Evolutionary conservation across 352 stramenopile genomes (phyloP).

Genomic region (Globisporangium nunn): DNA sequence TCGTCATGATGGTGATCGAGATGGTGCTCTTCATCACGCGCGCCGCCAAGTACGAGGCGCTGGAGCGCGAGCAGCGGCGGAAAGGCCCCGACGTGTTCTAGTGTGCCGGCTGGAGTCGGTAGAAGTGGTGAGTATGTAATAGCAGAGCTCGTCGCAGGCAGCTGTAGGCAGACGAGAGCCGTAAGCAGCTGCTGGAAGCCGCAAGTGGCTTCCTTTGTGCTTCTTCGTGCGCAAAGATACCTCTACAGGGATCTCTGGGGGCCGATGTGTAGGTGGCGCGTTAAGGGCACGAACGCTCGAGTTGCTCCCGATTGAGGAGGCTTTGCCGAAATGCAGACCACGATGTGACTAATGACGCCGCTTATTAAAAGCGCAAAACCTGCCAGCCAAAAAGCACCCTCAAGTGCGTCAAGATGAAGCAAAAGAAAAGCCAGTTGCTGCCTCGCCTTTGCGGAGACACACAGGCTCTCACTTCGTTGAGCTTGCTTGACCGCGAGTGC

Average conservation of each 20-base stretch:
- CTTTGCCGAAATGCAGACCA: neutral
- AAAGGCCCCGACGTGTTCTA: conserved; percentile 25
- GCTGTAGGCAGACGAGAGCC: no score
- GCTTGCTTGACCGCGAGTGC: neutral
- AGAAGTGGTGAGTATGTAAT: neutral
- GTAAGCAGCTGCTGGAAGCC: no score
- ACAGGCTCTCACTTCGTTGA: neutral
- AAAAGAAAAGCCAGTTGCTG: neutral
- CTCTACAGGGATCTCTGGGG: neutral
- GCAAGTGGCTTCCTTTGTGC: neutral
- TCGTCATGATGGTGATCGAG: conserved; percentile 85
- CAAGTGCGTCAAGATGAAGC: neutral
- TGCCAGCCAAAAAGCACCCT: neutral
- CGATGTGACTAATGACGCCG: no score
- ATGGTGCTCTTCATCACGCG: conserved; percentile 84
- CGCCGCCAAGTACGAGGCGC: conserved; percentile 53
- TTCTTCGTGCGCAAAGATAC: neutral
- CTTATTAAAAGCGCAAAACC: no score
- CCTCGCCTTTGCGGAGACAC: neutral
- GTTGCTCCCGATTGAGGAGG: neutral
- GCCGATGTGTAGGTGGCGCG: no score
- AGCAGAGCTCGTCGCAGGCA: neutral
- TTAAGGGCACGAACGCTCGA: no score
- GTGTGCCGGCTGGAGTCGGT: no score
- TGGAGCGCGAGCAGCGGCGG: conserved; percentile 43